Base-by-base conservation (phyloP, 1,284 basidiomycete species). In the Malassezia pachydermatis region DNA sequence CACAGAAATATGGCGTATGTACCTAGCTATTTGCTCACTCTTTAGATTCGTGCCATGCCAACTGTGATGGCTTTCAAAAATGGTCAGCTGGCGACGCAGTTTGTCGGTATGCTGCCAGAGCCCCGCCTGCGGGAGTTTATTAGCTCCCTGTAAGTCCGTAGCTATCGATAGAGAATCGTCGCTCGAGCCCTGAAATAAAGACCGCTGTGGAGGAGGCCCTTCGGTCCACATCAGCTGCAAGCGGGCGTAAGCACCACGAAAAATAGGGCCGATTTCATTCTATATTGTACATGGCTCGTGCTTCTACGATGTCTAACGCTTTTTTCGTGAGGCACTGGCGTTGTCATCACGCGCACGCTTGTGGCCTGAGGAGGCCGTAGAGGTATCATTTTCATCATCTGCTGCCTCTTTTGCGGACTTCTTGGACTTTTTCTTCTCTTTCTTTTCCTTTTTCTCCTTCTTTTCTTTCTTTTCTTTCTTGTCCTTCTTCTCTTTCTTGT, bases 81-180 rank as follows among this genome's bases (percentile, higher is more conserved):
- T n/a, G 60, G 60, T 30, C 59, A 60, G 46, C 58, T 52, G 0
- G 47, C 54, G 10, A 54, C 54, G 17, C 41, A 48, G 17, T 64
- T 64, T 41, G 57, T 64, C 1, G 62, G 62, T 20, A 50, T 64
- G 51, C 48, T 64, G 1, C 62, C 62, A 1, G 60, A 62, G 30
- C 49, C 55, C 5, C 55, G 60, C 40, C 38, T 64, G 20, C 47
- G 55, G 44, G 53, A 62, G 38, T 64, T 64, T 27, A 57, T 64
- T 14, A 48, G 57, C 40, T 45, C 49, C 10, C 55, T 61, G 41
- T 32, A 39, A 41, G 3, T 23, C n/a, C 17, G 14, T 27, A 1
- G 29, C 1, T 16, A 34, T 8, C 33, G 33, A 19, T 33, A 13
- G 32, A 33, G 6, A 13, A 33, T 4, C 13, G 19, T 20, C 34